Conservation (phyloP, 495 filamentous ascomycete genomes). For the Penicillium macrosclerotiorum region DNA sequence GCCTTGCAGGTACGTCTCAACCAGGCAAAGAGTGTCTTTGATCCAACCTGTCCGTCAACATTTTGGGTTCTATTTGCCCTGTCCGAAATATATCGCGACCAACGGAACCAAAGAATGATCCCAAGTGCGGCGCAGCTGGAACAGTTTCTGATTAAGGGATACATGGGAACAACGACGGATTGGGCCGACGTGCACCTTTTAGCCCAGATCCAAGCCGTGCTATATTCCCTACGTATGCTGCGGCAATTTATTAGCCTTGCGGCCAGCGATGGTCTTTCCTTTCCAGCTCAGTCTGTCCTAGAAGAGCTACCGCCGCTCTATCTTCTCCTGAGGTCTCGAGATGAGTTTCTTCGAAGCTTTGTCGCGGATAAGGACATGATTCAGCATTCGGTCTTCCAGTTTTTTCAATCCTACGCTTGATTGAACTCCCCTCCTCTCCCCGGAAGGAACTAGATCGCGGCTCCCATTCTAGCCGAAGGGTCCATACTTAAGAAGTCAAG, state of each 20-base stretch:
- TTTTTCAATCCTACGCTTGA: slow-evolving; percentile 20
- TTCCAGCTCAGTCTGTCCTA: slow-evolving; percentile 13
- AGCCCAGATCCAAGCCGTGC: slow-evolving; percentile 59
- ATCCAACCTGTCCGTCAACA: not conserved
- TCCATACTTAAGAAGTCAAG: no score
- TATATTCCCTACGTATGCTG: slow-evolving; percentile 66
- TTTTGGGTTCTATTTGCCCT: slow-evolving; percentile 42
- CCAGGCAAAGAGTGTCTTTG: slow-evolving; percentile 14
- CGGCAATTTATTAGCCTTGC: slow-evolving; percentile 49
- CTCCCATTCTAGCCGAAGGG: no score
- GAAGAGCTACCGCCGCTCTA: slow-evolving; percentile 29
- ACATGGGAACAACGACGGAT: slow-evolving; percentile 19
- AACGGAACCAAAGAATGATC: slow-evolving; percentile 3
- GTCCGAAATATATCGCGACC: slow-evolving; percentile 24
- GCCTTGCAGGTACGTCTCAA: slow-evolving; percentile 18
- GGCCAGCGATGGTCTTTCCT: not conserved
- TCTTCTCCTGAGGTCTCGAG: slow-evolving; percentile 28
- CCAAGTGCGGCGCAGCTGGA: slow-evolving; percentile 14
- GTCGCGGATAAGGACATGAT: slow-evolving; percentile 5
- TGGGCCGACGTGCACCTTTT: slow-evolving; percentile 65
- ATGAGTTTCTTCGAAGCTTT: slow-evolving; percentile 17
- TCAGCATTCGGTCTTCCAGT: slow-evolving; percentile 9
- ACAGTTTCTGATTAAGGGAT: slow-evolving; percentile 27
- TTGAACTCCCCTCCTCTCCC: no score
- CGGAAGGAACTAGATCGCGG: no score